Conservation (phyloP, 2,329 filamentous ascomycete species). For the Lecanicillium sp. region DNA sequence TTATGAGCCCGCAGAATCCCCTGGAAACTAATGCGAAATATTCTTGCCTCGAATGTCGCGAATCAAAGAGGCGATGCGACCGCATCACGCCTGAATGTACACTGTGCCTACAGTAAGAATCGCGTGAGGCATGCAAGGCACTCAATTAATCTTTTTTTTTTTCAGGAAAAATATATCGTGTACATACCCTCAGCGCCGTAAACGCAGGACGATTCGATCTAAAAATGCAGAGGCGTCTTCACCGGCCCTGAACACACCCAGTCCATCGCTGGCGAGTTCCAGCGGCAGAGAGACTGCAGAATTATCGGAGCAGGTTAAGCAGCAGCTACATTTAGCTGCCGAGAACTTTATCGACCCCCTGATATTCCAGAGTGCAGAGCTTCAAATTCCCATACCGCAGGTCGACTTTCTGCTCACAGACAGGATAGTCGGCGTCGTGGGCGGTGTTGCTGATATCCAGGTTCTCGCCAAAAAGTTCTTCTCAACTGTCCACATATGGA, state of each 20-base stretch:
- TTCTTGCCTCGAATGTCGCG: conserved; percentile 4
- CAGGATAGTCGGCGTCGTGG: conserved; percentile 3
- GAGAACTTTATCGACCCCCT: conserved; percentile 6
- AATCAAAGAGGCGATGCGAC: conserved; percentile 8
- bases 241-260: background rate
- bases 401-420: conserved; percentile 4
- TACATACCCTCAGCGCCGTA: conserved; percentile 2
- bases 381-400: background rate
- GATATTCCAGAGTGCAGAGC: conserved; percentile 4
- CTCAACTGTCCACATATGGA: conserved; percentile 16
- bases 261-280: conserved; percentile 5
- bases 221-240: background rate
- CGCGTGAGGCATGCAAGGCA: no score
- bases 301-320: background rate
- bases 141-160: no score
- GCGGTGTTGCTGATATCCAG: conserved; percentile 14
- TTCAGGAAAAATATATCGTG: background rate
- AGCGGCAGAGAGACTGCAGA: background rate
- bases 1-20: no score
- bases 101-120: conserved; percentile 7
- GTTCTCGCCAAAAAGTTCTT: conserved; percentile 12
- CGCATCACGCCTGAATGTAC: conserved; percentile 4
- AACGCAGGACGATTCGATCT: conserved; percentile 7
- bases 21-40: background rate
- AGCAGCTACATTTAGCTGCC: background rate